A percentile compares a stretch with the other conserved stretches of the same genome.
phyloP scores from a whole-genome alignment of 441 rosid genomes.

The Erodium texanum region DNA sequence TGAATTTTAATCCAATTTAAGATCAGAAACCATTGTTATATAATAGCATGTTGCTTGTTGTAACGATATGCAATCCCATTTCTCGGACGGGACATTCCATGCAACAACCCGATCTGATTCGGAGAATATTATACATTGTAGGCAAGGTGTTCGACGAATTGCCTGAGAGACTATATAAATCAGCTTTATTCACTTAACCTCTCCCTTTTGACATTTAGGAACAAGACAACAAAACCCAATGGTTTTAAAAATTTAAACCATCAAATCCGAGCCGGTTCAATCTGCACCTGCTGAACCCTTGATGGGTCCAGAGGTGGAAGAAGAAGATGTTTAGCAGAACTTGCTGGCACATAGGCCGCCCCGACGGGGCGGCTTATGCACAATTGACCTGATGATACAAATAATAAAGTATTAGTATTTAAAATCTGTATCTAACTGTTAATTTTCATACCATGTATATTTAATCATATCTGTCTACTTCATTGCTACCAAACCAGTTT shows the following conservation, averaged over 20 bases:
- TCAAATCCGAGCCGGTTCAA: not conserved
- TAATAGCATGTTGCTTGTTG: not conserved
- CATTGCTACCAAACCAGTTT: not conserved
- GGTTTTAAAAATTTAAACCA: not conserved
- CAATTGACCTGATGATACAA: not conserved
- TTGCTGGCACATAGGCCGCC: not conserved
- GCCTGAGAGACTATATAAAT: not conserved
- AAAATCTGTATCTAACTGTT: too few species aligned
- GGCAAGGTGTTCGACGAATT: not conserved
- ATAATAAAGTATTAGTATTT: too few species aligned
- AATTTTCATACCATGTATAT: not conserved
- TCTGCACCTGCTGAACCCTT: too few species aligned
- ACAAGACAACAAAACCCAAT: not conserved
- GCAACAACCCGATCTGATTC: not conserved
- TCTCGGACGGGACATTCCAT: not conserved
- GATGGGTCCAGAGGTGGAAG: not conserved
- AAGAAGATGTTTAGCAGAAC: not conserved
- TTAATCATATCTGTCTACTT: not conserved
- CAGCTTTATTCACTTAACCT: not conserved
- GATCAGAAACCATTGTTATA: not conserved
- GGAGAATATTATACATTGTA: not conserved
- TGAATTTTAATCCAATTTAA: too few species aligned
- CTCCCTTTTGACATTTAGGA: not conserved
- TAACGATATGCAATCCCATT: not conserved
- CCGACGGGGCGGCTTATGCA: not conserved